Conservation (phyloP, 1,284 basidiomycete genomes). For the Mycena citricolor region DNA sequence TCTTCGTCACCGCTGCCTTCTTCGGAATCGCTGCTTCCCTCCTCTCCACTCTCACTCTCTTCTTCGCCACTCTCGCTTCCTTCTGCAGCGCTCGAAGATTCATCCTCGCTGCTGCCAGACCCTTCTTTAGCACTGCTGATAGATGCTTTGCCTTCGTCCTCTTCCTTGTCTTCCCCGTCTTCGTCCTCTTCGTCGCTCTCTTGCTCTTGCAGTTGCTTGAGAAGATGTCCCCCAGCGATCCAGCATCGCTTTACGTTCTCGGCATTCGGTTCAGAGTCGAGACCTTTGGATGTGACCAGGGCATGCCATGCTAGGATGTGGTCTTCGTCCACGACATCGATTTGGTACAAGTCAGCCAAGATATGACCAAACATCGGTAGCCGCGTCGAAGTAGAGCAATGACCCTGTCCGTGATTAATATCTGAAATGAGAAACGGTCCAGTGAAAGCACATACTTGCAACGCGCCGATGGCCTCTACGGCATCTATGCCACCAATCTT, state of each 20-base stretch:
- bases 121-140: too few relatives aligned
- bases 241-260: slow-evolving; percentile 70
- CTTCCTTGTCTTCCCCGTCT: slow-evolving; percentile 41
- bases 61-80: slow-evolving; percentile 26
- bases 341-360: slow-evolving; percentile 72
- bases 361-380: slow-evolving; percentile 73
- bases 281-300: slow-evolving; percentile 47
- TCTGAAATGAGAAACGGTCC: slow-evolving; percentile 7
- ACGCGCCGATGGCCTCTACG: slow-evolving; percentile 66
- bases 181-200: slow-evolving; percentile 57
- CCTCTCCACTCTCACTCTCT: slow-evolving; percentile 25
- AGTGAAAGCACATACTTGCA: slow-evolving; percentile 54
- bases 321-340: slow-evolving; percentile 77
- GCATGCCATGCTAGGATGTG: slow-evolving; percentile 73
- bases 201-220: slow-evolving; percentile 76
- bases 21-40: slow-evolving; percentile 3
- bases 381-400: slow-evolving; percentile 62
- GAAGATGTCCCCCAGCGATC: slow-evolving; percentile 70
- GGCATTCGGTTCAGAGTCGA: slow-evolving; percentile 37
- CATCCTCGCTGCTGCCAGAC: too few relatives aligned
- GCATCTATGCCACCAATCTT: slow-evolving; percentile 75
- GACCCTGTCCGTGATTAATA: slow-evolving; percentile 40
- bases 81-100: slow-evolving; percentile 21
- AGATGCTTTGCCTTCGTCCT: slow-evolving; percentile 33
- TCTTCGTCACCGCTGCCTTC: too few relatives aligned